Percentiles rank a stretch among this genome's conserved stretches.
Evolutionary conservation across 2,329 filamentous ascomycete species (phyloP).

Genomic region (Cylindrodendrum hubeiense): DNA sequence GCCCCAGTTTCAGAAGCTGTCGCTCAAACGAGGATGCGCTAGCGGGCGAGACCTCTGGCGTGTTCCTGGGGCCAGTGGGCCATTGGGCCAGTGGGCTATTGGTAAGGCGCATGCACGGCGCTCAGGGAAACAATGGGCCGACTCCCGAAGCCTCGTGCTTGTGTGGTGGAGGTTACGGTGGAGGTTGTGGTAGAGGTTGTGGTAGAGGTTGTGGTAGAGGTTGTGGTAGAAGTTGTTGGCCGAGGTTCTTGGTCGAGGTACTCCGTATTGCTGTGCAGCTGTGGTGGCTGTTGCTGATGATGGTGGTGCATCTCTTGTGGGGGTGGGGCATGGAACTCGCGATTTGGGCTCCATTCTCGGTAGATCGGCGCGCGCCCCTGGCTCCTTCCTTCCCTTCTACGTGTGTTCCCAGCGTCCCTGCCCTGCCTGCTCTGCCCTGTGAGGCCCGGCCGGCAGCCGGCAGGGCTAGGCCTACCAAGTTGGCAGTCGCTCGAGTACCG

Average conservation of each 20-base stretch:
- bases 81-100: neutral
- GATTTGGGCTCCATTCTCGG: neutral
- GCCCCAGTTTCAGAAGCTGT: conserved; percentile 13
- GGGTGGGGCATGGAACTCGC: conserved; percentile 4
- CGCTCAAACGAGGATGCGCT: neutral
- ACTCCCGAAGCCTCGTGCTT: neutral
- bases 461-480: neutral
- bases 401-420: neutral
- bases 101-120: neutral
- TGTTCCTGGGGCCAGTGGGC: neutral
- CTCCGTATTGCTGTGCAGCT: too few relatives aligned
- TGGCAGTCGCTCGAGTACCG: neutral
- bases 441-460: neutral
- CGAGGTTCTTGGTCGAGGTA: too few relatives aligned
- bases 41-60: neutral
- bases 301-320: neutral
- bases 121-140: neutral
- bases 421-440: conserved; percentile 9
- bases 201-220: too few relatives aligned
- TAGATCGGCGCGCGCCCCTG: conserved; percentile 8
- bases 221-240: too few relatives aligned
- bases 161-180: neutral
- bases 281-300: too few relatives aligned
- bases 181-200: neutral
- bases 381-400: neutral